Percentiles rank a stretch among this genome's conserved stretches.
These are phyloP conservation scores for sweet orange (Citrus sinensis) DNA, from an alignment of 345 rosid species.

Conservation along the genomic window DNA sequence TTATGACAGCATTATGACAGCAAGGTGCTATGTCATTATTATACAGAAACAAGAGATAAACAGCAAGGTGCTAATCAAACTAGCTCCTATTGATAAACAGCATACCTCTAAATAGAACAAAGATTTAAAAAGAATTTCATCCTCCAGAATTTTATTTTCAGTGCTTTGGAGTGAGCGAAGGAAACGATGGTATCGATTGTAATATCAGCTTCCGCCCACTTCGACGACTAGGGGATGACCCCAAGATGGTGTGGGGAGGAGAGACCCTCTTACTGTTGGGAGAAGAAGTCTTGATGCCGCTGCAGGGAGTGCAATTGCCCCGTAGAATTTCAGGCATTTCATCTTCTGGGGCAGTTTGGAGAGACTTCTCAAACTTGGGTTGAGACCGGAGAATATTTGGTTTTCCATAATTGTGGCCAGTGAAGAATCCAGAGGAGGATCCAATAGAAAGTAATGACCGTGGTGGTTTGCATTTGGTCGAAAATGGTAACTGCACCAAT, in stretches of 20 bases:
- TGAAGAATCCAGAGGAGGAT: constrained; percentile 35
- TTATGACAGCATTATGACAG: constrained; percentile 28
- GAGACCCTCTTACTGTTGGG: constrained; percentile 98
- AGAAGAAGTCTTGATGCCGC: constrained; percentile 56
- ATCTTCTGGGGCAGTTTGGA: constrained; percentile 43
- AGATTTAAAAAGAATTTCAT: constrained; percentile 27
- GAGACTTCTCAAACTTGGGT: constrained; percentile 48
- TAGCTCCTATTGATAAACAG: not conserved
- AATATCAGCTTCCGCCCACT: constrained; percentile 88
- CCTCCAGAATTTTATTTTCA: constrained; percentile 28
- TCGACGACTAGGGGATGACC: constrained; percentile 57
- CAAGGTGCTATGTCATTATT: constrained; percentile 27
- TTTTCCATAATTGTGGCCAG: constrained; percentile 37
- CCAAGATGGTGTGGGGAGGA: constrained; percentile 61
- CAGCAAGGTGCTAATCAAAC: not conserved
- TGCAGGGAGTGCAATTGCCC: constrained; percentile 39
- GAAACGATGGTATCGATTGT: constrained; percentile 91
- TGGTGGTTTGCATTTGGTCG: constrained; percentile 67
- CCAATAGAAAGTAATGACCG: constrained; percentile 48
- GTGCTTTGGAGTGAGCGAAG: constrained; percentile 87
- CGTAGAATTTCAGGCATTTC: constrained; percentile 66
- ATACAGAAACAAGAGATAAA: constrained; percentile 18
- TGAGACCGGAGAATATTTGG: constrained; percentile 37
- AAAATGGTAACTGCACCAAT: constrained; percentile 60
- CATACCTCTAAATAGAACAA: constrained; percentile 15